Evolutionary conservation across 139 green algal genomes (phyloP), one percentile per base, ranked within the genome.

Genomic region (Chlorella sp.): DNA sequence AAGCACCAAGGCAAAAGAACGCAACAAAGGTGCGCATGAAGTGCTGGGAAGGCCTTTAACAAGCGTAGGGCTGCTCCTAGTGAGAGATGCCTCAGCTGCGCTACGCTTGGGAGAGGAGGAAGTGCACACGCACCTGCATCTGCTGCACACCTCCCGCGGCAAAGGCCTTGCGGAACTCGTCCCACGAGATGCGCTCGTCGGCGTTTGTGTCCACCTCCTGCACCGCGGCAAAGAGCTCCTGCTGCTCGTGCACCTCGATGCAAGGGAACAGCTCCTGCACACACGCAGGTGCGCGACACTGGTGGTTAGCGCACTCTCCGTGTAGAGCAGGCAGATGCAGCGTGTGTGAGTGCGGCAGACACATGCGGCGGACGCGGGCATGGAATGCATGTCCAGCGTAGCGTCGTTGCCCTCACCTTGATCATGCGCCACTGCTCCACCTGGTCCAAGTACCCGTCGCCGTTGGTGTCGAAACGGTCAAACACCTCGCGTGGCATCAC

Each of bases 381-480:
- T n/a, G n/a, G n/a, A n/a, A n/a, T n/a, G n/a, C n/a, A n/a, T n/a
- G n/a, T n/a, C n/a, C n/a, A n/a, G n/a, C n/a, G n/a, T n/a, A n/a
- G n/a, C n/a, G n/a, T n/a, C n/a, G 17, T 55, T 24, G 42, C 10
- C 42, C 42, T 24, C 42, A 79, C 77, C 79, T 85, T 82, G 27
- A 85, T 72, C 75, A 78, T 76, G 34, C 66, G 55, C 75, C 70
- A 85, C 69, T 82, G 75, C 72, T 85, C 80, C 27, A 62, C 33
- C 32, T 85, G 72, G 63, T 75, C 70, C 80, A 67, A 79, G 62
- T 73, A 82, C 35, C 80, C 69, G 50, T 85, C 80, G 29, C 49
- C 17, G 72, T 85, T 71, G 10, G 31, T 31, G 69, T 85, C 80
- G 29, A 70, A 81, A 26, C 23, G 31, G 10, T 67, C 35, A 49